These are phyloP conservation scores for Zasmidium citrigriseum DNA, from an alignment of 2,329 filamentous ascomycete genomes.

Conservation along the genomic window DNA sequence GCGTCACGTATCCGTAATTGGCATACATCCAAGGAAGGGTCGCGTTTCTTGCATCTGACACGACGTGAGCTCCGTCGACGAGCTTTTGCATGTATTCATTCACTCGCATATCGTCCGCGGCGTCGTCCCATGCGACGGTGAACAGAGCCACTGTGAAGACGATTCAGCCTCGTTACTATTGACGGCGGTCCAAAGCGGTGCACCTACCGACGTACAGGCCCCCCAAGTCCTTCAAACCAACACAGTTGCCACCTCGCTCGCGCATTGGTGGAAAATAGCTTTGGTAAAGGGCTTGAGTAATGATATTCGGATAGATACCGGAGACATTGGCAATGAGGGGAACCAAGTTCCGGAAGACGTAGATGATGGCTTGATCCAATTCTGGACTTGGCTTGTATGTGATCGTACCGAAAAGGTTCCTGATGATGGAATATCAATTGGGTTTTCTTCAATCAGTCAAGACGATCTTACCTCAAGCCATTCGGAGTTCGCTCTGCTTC, in stretches of 20 bases:
- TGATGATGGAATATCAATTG: background rate
- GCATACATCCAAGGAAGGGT: background rate
- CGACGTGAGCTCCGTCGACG: background rate
- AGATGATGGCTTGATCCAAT: background rate
- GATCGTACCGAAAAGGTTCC: background rate
- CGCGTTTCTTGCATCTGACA: background rate
- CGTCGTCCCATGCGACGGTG: background rate
- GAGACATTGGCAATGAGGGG: background rate
- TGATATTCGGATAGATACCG: background rate
- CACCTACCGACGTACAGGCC: background rate
- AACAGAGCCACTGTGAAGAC: background rate
- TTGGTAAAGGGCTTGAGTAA: background rate
- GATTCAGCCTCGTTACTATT: background rate
- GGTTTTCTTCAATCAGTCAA: background rate
- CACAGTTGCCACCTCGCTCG: background rate
- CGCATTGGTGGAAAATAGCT: background rate
- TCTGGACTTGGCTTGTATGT: background rate
- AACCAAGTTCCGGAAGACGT: background rate
- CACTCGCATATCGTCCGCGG: background rate
- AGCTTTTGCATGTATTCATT: background rate
- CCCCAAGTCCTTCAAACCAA: background rate
- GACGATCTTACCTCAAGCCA: background rate
- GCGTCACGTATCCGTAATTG: background rate
- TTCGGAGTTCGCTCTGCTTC: background rate
- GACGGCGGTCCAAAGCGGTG: background rate